Percentiles rank a stretch among this genome's conserved stretches.
Evolutionary conservation across 2,329 filamentous ascomycete species (phyloP).

Genomic region (Pseudogymnoascus pannorum): DNA sequence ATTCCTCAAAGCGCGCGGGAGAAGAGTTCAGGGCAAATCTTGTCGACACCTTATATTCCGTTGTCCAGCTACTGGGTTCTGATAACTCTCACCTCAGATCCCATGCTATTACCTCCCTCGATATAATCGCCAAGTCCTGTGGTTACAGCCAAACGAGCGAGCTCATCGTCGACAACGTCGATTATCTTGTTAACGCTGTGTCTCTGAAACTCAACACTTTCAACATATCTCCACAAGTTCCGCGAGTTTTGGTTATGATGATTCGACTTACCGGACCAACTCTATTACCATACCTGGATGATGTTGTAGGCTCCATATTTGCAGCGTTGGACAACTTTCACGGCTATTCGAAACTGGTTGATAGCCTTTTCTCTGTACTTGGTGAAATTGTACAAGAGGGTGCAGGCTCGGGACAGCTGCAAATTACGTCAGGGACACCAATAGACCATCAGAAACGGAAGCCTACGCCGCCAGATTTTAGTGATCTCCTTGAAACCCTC

Average conservation of each 20-base stretch:
- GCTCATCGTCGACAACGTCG: slow-evolving; percentile 82
- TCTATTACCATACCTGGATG: slow-evolving; percentile 82
- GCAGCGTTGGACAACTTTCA: slow-evolving; percentile 91
- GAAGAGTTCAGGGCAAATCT: slow-evolving; percentile 72
- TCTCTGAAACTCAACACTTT: slow-evolving; percentile 84
- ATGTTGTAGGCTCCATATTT: slow-evolving; percentile 86
- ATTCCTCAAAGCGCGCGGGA: slow-evolving; percentile 62
- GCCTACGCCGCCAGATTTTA: slow-evolving; percentile 31
- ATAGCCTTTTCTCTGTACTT: slow-evolving; percentile 75
- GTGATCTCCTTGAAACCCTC: slow-evolving; percentile 49
- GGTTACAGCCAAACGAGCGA: slow-evolving; percentile 67
- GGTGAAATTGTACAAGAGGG: slow-evolving; percentile 79
- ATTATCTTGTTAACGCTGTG: slow-evolving; percentile 93
- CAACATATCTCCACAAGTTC: slow-evolving; percentile 84
- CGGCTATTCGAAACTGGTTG: slow-evolving; percentile 80
- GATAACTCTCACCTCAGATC: slow-evolving; percentile 58
- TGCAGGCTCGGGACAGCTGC: slow-evolving; percentile 47
- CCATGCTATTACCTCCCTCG: slow-evolving; percentile 77
- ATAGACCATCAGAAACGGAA: slow-evolving; percentile 33
- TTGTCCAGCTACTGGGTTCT: slow-evolving; percentile 82
- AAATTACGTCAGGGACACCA: slow-evolving; percentile 25
- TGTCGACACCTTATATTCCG: slow-evolving; percentile 83
- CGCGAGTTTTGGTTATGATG: slow-evolving; percentile 91
- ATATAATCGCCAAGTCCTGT: slow-evolving; percentile 69
- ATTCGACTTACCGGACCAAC: slow-evolving; percentile 74